A percentile compares a stretch with the other conserved stretches of the same genome.
Conservation (phyloP, 1,284 basidiomycete species). For the Pseudomicrostroma phylloplanum region DNA sequence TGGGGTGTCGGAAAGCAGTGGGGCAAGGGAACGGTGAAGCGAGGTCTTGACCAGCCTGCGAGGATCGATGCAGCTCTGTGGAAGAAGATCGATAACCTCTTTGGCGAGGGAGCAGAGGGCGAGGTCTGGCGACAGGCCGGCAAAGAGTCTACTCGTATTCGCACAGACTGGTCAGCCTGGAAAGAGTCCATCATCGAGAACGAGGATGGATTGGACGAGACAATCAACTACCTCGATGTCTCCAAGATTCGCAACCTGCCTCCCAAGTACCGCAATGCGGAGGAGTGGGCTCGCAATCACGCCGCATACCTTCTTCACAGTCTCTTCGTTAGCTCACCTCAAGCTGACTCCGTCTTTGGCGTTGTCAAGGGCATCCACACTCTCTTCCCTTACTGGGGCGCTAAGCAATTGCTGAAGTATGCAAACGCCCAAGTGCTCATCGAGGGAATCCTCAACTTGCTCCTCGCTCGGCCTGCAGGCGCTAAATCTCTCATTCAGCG, state of each 20-base stretch:
- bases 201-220: constrained; percentile 44
- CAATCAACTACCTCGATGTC: constrained; percentile 35
- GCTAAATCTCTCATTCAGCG: constrained; percentile 48
- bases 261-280: constrained; percentile 37
- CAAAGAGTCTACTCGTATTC: constrained; percentile 33
- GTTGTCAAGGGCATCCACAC: constrained; percentile 42
- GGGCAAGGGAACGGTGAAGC: constrained; percentile 49
- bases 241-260: constrained; percentile 43
- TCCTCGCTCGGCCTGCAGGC: constrained; percentile 46
- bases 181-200: constrained; percentile 47
- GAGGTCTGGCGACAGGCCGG: constrained; percentile 36
- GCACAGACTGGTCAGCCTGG: constrained; percentile 35
- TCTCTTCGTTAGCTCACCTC: constrained; percentile 41
- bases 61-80: constrained; percentile 29
- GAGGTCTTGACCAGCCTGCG: constrained; percentile 43
- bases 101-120: constrained; percentile 26
- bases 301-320: constrained; percentile 42
- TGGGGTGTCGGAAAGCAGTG: constrained; percentile 50
- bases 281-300: constrained; percentile 43
- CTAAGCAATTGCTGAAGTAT: constrained; percentile 44
- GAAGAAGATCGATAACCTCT: constrained; percentile 35
- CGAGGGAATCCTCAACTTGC: constrained; percentile 37
- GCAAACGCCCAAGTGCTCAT: constrained; percentile 48
- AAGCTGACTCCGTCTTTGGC: constrained; percentile 40
- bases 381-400: constrained; percentile 49